Conservation (phyloP, 148 eudicot species). For the Rhododendron vialii region DNA sequence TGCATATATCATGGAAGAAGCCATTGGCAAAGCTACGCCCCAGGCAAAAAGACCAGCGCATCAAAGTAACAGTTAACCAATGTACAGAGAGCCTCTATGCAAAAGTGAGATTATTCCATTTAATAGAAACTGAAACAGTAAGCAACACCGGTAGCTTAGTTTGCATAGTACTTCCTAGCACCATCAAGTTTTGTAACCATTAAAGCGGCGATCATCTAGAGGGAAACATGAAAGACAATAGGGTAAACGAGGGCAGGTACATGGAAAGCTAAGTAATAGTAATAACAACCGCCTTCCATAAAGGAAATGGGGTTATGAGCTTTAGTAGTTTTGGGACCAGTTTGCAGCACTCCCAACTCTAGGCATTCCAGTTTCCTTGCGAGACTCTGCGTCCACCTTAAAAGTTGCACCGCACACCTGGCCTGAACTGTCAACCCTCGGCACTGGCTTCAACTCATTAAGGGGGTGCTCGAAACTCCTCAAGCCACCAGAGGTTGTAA, state of each 20-base stretch:
- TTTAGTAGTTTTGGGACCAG: slow-evolving; percentile 67
- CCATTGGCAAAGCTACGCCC: neutral
- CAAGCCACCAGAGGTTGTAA: slow-evolving; percentile 71
- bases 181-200: neutral
- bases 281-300: neutral
- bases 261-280: neutral
- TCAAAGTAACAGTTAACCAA: neutral
- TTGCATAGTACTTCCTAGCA: neutral
- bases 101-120: neutral
- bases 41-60: neutral
- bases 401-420: slow-evolving; percentile 72
- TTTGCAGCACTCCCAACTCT: slow-evolving; percentile 87
- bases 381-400: slow-evolving; percentile 61
- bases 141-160: neutral
- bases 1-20: neutral
- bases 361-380: slow-evolving; percentile 61
- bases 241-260: neutral
- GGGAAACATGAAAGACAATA: neutral
- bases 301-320: neutral
- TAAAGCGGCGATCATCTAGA: neutral
- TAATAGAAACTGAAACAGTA: neutral
- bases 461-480: slow-evolving; percentile 79
- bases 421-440: slow-evolving; percentile 85
- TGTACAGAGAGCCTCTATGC: neutral
- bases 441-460: slow-evolving; percentile 71